Conservation (phyloP, 2,329 filamentous ascomycete species). For the Talaromyces sp. region DNA sequence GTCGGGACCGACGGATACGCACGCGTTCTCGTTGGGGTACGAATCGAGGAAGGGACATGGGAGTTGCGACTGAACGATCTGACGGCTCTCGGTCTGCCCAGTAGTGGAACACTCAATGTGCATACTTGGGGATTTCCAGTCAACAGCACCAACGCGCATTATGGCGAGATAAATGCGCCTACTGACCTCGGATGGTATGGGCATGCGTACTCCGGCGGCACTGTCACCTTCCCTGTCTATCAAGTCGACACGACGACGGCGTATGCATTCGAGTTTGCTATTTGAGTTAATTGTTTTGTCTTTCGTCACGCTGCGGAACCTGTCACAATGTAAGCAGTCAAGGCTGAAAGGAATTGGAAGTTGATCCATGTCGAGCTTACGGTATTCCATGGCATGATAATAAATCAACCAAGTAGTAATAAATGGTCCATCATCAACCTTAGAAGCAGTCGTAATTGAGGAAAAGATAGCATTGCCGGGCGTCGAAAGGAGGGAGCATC, state of each 20-base stretch:
- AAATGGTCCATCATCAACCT: no score
- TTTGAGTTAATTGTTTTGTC: background rate
- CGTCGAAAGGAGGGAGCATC: no score
- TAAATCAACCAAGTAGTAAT: no score
- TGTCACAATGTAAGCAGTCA: background rate
- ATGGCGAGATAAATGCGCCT: slow-evolving; percentile 29
- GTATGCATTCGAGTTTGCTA: slow-evolving; percentile 41
- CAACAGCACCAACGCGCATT: slow-evolving; percentile 21
- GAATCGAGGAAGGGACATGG: slow-evolving; percentile 32
- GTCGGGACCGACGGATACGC: slow-evolving; percentile 28
- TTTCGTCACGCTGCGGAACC: slow-evolving; percentile 4
- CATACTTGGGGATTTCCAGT: slow-evolving; percentile 28
- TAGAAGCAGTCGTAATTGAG: no score
- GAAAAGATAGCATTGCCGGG: no score
- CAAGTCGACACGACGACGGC: slow-evolving; percentile 37
- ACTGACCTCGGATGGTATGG: slow-evolving; percentile 29
- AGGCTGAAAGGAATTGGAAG: background rate
- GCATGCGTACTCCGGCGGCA: slow-evolving; percentile 35
- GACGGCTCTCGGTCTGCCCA: slow-evolving; percentile 32
- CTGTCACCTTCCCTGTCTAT: slow-evolving; percentile 38
- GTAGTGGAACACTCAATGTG: slow-evolving; percentile 31
- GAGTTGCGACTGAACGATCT: slow-evolving; percentile 34
- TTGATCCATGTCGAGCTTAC: background rate
- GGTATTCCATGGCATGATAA: background rate
- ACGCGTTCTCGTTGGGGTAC: slow-evolving; percentile 37